A percentile compares a stretch with the other conserved stretches of the same genome.
phyloP scores from a whole-genome alignment of 768 basidiomycete genomes.

The Suillus subluteus region DNA sequence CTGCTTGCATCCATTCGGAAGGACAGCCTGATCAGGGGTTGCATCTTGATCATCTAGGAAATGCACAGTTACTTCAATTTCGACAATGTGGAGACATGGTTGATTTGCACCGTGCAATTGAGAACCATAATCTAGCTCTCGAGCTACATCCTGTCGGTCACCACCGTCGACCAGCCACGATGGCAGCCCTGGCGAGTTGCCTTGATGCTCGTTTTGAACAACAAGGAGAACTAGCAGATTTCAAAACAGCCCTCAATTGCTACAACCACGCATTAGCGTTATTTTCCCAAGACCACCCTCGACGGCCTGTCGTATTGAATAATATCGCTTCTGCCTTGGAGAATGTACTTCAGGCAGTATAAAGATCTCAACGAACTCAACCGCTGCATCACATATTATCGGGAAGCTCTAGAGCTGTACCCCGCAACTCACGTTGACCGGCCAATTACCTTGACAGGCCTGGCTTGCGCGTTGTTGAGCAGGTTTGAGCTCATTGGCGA shows the following conservation, averaged over 20 bases:
- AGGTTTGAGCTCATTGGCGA: slow-evolving; percentile 29
- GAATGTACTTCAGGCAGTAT: slow-evolving; percentile 22
- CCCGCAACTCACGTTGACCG: slow-evolving; percentile 20
- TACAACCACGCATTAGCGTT: slow-evolving; percentile 30
- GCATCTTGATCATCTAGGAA: slow-evolving; percentile 26
- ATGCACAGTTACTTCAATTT: slow-evolving; percentile 26
- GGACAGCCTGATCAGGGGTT: slow-evolving; percentile 18
- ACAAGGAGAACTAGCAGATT: slow-evolving; percentile 27
- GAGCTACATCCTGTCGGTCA: slow-evolving; percentile 20
- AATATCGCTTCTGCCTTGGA: slow-evolving; percentile 20
- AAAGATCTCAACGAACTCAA: slow-evolving; percentile 28
- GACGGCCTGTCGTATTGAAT: slow-evolving; percentile 19
- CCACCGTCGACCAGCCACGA: slow-evolving; percentile 20
- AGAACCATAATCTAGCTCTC: slow-evolving; percentile 27
- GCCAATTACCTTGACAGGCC: slow-evolving; percentile 17
- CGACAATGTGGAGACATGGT: slow-evolving; percentile 15
- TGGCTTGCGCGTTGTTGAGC: slow-evolving; percentile 26
- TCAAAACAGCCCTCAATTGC: slow-evolving; percentile 28
- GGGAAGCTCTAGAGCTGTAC: slow-evolving; percentile 29
- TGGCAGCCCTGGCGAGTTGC: slow-evolving; percentile 27
- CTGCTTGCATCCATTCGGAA: slow-evolving; percentile 22
- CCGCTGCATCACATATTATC: slow-evolving; percentile 29
- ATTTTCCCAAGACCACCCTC: slow-evolving; percentile 21
- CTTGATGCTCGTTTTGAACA: slow-evolving; percentile 32
- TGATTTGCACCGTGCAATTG: slow-evolving; percentile 33